A percentile compares a stretch with the other conserved stretches of the same genome.
Evolutionary conservation across 2,329 filamentous ascomycete genomes (phyloP).

Genomic region (Teratosphaeria epicoccoides): DNA sequence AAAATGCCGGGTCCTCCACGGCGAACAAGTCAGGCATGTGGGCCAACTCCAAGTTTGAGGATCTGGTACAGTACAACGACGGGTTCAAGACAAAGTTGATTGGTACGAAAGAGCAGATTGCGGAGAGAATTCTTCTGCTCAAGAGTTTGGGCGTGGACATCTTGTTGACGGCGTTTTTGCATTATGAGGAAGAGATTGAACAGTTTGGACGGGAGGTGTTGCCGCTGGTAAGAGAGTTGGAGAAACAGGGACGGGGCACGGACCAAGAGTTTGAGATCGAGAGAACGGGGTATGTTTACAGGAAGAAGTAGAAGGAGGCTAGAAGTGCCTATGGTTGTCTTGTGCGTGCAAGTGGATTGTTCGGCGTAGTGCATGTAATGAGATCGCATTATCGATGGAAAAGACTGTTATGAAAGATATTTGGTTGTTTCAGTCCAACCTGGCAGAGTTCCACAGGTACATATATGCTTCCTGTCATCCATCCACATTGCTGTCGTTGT

Average conservation of each 20-base stretch:
- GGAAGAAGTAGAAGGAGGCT: conserved; percentile 12
- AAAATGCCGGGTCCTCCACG: conserved; percentile 41
- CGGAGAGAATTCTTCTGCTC: conserved; percentile 39
- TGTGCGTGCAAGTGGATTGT: too few relatives aligned
- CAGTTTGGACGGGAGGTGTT: conserved; percentile 38
- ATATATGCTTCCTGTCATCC: too few relatives aligned
- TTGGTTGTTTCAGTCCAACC: too few relatives aligned
- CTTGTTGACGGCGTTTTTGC: conserved; percentile 39
- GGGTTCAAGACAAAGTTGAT: conserved; percentile 47
- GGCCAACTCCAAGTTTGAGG: conserved; percentile 42
- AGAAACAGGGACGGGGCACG: conserved; percentile 39
- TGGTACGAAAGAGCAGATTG: conserved; percentile 42
- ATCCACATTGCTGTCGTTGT: too few relatives aligned
- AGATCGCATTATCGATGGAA: too few relatives aligned
- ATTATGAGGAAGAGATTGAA: conserved; percentile 45
- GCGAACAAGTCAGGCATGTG: conserved; percentile 43
- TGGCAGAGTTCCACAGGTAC: too few relatives aligned
- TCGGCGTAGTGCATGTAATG: too few relatives aligned
- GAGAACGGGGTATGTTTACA: conserved; percentile 40
- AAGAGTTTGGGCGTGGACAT: conserved; percentile 38
- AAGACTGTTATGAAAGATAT: too few relatives aligned
- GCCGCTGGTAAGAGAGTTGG: conserved; percentile 38
- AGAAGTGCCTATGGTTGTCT: too few relatives aligned
- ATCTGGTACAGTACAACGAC: conserved; percentile 46
- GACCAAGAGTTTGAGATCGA: conserved; percentile 37